phyloP scores from a whole-genome alignment of 2,329 filamentous ascomycete species.

The Tolypocladium capitatum region DNA sequence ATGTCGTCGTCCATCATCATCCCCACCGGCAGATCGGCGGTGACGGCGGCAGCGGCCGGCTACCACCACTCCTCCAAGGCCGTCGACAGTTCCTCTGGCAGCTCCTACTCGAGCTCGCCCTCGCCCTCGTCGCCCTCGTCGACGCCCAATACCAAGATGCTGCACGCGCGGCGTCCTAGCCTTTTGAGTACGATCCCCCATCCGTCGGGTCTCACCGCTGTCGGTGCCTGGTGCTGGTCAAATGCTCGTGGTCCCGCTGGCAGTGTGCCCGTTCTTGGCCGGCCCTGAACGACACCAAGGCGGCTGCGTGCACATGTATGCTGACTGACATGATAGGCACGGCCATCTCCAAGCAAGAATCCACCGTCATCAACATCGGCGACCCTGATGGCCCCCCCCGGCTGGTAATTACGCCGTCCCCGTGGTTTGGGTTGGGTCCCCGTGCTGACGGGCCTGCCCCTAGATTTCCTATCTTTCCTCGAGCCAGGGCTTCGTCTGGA shows the following conservation, averaged over 20 bases:
- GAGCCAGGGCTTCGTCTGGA: slow-evolving; percentile 73
- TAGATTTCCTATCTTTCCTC: slow-evolving; percentile 71
- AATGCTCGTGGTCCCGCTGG: not conserved
- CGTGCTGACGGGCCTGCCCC: not conserved
- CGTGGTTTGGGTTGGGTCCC: not conserved
- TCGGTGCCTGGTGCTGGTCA: not conserved
- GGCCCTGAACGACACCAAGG: not conserved
- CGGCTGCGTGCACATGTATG: slow-evolving; percentile 2
- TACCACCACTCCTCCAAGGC: slow-evolving; percentile 31
- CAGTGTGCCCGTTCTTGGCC: not conserved
- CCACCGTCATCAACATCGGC: slow-evolving; percentile 69
- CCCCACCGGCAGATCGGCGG: slow-evolving; percentile 30
- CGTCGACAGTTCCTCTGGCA: slow-evolving; percentile 30
- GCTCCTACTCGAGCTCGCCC: slow-evolving; percentile 25
- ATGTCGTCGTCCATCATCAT: slow-evolving; percentile 63
- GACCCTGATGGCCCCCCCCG: slow-evolving; percentile 59
- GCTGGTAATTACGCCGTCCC: slow-evolving; percentile 38
- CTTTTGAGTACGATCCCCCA: slow-evolving; percentile 37
- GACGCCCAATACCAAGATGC: slow-evolving; percentile 33
- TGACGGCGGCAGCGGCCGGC: slow-evolving; percentile 16
- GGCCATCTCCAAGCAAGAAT: slow-evolving; percentile 59
- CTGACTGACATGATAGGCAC: slow-evolving; percentile 39
- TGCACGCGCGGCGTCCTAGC: slow-evolving; percentile 45
- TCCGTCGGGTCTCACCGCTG: not conserved
- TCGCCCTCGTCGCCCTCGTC: slow-evolving; percentile 47